A percentile compares a stretch with the other conserved stretches of the same genome.
These are phyloP conservation scores for Neoboletus brunneissimus DNA, from an alignment of 768 basidiomycete genomes.

Conservation along the genomic window DNA sequence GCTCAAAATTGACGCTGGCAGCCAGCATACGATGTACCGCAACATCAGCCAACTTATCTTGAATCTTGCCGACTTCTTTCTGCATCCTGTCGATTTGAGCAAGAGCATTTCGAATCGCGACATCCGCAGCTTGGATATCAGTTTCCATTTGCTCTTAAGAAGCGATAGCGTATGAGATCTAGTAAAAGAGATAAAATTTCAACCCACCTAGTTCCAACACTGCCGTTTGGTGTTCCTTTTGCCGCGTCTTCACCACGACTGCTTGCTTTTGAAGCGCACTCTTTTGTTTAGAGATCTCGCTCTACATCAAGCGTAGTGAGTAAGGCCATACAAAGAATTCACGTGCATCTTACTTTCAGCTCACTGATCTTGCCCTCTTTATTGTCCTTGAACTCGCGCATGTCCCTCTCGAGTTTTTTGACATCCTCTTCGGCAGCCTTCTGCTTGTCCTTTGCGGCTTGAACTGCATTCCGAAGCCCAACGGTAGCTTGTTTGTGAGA, in stretches of 20 bases:
- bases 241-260: slow-evolving; percentile 76
- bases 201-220: slow-evolving; percentile 80
- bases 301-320: slow-evolving; percentile 32
- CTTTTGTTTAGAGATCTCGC: slow-evolving; percentile 78
- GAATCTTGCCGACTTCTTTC: slow-evolving; percentile 61
- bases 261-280: slow-evolving; percentile 76
- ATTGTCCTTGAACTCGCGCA: slow-evolving; percentile 98
- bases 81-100: slow-evolving; percentile 51
- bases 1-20: not conserved
- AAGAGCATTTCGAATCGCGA: slow-evolving; percentile 30
- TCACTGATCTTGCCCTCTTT: slow-evolving; percentile 96
- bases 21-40: slow-evolving; percentile 15
- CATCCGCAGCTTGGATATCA: slow-evolving; percentile 28
- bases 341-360: slow-evolving; percentile 61
- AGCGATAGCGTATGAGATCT: not conserved
- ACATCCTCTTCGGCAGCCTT: slow-evolving; percentile 71
- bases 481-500: slow-evolving; percentile 61
- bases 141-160: slow-evolving; percentile 29
- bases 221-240: slow-evolving; percentile 88
- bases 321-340: not conserved
- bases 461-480: slow-evolving; percentile 55
- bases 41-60: slow-evolving; percentile 40
- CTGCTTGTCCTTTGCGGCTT: slow-evolving; percentile 72
- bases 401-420: slow-evolving; percentile 90
- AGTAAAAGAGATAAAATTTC: not conserved